phyloP scores from a whole-genome alignment of 2,329 filamentous ascomycete genomes.

The Xylaria sp. region DNA sequence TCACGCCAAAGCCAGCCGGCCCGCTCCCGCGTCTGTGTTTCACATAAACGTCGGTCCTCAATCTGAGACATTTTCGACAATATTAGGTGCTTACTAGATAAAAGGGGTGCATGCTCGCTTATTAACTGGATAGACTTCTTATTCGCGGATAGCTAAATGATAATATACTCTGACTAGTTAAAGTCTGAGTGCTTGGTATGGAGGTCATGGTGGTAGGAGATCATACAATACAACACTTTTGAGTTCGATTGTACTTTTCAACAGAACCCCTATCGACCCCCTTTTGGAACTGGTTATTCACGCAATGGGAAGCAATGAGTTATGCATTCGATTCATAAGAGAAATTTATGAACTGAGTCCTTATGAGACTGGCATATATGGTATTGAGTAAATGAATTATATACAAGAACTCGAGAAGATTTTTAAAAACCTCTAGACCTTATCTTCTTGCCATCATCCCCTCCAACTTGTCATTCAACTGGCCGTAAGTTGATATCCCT shows the following conservation, averaged over 20 bases:
- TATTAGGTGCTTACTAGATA: too few relatives aligned
- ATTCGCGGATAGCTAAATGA: background rate
- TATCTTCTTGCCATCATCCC: background rate
- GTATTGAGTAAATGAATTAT: constrained; percentile 28
- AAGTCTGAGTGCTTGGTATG: background rate
- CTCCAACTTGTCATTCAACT: background rate
- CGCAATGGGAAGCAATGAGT: background rate
- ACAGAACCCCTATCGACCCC: background rate
- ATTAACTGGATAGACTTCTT: too few relatives aligned
- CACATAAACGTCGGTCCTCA: too few relatives aligned
- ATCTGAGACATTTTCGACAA: too few relatives aligned
- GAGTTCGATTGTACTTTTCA: background rate
- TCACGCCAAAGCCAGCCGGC: too few relatives aligned
- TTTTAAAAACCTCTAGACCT: constrained; percentile 4
- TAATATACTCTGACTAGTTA: background rate
- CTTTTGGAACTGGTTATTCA: background rate
- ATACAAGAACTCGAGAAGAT: constrained; percentile 31
- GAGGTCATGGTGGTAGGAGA: background rate
- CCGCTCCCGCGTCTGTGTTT: too few relatives aligned
- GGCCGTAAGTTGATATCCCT: background rate
- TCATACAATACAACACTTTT: background rate
- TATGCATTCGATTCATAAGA: background rate
- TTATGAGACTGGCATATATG: background rate
- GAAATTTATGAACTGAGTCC: background rate
- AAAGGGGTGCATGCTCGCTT: too few relatives aligned